phyloP scores from a whole-genome alignment of 2,329 filamentous ascomycete species.

The Penicillium sp. region DNA sequence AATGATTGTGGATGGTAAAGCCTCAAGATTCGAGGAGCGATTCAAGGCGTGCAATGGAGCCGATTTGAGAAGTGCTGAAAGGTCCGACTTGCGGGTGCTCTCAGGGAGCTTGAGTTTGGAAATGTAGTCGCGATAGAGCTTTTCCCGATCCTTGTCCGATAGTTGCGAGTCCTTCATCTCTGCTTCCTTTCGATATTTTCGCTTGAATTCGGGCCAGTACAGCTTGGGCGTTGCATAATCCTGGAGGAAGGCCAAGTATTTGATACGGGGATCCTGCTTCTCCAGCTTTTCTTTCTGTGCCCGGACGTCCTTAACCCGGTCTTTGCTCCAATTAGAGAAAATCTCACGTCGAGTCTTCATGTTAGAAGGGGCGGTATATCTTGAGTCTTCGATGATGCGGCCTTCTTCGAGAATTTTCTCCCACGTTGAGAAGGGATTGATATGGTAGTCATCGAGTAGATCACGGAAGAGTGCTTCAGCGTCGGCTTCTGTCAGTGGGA shows the following conservation, averaged over 20 bases:
- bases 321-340: constrained; percentile 82
- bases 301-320: constrained; percentile 74
- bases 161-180: constrained; percentile 65
- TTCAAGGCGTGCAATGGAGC: constrained; percentile 49
- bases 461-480: constrained; percentile 80
- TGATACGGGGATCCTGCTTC: constrained; percentile 81
- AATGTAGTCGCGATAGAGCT: constrained; percentile 56
- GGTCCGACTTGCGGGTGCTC: constrained; percentile 53
- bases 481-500: constrained; percentile 76
- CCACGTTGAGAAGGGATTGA: constrained; percentile 91
- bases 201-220: constrained; percentile 96
- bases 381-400: constrained; percentile 79
- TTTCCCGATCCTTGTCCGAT: constrained; percentile 57
- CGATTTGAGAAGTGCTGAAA: constrained; percentile 53
- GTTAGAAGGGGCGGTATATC: constrained; percentile 82
- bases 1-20: constrained; percentile 49
- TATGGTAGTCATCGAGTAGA: constrained; percentile 78
- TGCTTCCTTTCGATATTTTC: constrained; percentile 83
- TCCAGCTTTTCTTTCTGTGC: constrained; percentile 75
- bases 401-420: constrained; percentile 86
- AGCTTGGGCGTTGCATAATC: constrained; percentile 85
- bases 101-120: constrained; percentile 54
- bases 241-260: constrained; percentile 81
- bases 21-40: constrained; percentile 46
- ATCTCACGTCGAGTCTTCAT: constrained; percentile 82